phyloP scores from a whole-genome alignment of 768 basidiomycete species.

The Termitomyces sp. region DNA sequence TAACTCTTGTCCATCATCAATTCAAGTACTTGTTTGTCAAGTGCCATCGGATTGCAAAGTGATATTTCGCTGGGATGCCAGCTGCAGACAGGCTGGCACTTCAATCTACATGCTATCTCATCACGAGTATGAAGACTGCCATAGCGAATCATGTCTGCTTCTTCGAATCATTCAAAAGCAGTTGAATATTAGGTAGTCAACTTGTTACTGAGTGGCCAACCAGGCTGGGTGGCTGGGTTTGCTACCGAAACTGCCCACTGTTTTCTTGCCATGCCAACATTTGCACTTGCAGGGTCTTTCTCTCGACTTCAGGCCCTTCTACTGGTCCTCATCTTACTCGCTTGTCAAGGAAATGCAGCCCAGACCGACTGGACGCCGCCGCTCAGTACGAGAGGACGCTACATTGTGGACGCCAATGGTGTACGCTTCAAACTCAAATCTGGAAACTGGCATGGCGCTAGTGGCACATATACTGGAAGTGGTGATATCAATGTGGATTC shows the following conservation, averaged over 20 bases:
- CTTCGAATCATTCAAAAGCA: not conserved
- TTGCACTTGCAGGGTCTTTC: not conserved
- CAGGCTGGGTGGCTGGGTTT: not conserved
- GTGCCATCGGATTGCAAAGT: not conserved
- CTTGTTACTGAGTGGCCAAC: not conserved
- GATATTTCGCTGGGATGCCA: too few relatives aligned
- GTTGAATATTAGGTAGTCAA: not conserved
- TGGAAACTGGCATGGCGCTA: slow-evolving; percentile 17
- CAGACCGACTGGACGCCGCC: slow-evolving; percentile 14
- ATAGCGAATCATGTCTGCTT: not conserved
- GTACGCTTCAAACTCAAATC: slow-evolving; percentile 16
- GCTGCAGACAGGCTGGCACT: not conserved
- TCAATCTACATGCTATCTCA: not conserved
- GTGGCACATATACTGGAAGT: slow-evolving; percentile 16
- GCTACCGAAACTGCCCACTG: not conserved
- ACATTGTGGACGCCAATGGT: slow-evolving; percentile 15
- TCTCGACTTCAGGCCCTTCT: not conserved
- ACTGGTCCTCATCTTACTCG: not conserved
- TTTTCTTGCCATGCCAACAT: not conserved
- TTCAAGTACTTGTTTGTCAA: not conserved
- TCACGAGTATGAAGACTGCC: not conserved
- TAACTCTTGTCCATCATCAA: not conserved
- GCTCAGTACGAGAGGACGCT: slow-evolving; percentile 16
- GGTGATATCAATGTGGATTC: slow-evolving; percentile 14
- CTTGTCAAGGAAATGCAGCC: slow-evolving; percentile 1